Evolutionary conservation across 805 yeast species (phyloP).

Genomic region (Danielozyma ontarioensis): DNA sequence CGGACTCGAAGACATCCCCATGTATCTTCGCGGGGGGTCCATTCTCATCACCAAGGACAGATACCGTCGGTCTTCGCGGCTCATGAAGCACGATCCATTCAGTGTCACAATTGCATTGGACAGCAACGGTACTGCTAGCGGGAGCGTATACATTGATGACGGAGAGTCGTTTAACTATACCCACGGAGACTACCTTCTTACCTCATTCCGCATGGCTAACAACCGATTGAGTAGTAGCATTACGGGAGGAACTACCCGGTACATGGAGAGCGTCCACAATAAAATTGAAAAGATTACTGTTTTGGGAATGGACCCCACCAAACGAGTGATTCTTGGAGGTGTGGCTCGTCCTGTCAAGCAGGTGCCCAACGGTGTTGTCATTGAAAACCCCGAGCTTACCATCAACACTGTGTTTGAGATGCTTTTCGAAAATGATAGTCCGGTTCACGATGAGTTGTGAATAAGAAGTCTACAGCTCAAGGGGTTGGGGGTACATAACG

Average conservation of each 20-base stretch:
- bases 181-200: constrained; percentile 44
- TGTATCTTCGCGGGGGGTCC: constrained; percentile 73
- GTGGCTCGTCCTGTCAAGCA: constrained; percentile 32
- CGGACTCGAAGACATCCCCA: constrained; percentile 61
- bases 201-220: constrained; percentile 35
- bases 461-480: not conserved
- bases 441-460: constrained; percentile 24
- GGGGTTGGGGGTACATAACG: not conserved
- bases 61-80: constrained; percentile 70
- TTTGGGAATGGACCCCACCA: constrained; percentile 27
- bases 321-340: constrained; percentile 21
- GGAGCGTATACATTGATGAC: constrained; percentile 74
- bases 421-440: constrained; percentile 4
- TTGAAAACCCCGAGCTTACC: constrained; percentile 45
- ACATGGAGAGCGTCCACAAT: constrained; percentile 23
- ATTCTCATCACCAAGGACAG: constrained; percentile 65
- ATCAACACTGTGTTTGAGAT: constrained; percentile 47
- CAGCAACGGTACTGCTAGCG: constrained; percentile 45
- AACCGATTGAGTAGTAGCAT: constrained; percentile 17
- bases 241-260: constrained; percentile 3
- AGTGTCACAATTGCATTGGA: constrained; percentile 62
- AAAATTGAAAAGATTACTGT: constrained; percentile 53
- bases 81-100: constrained; percentile 78
- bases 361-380: constrained; percentile 8
- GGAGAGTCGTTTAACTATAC: constrained; percentile 64